phyloP scores from a whole-genome alignment of 768 basidiomycete species.

The Leccinum fibrillosum region DNA sequence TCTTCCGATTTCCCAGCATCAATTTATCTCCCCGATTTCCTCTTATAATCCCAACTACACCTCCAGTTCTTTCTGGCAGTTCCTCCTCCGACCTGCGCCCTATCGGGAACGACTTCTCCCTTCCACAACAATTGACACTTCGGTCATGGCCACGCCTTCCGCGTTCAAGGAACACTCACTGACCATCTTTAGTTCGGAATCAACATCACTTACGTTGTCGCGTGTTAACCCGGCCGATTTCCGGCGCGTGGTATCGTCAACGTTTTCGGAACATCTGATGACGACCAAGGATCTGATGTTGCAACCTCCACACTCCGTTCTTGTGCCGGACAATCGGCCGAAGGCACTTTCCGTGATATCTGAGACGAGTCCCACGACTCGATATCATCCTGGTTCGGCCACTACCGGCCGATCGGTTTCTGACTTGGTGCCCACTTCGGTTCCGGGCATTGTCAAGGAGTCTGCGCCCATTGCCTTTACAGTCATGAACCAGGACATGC shows the following conservation, averaged over 20 bases:
- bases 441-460: slow-evolving; percentile 48
- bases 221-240: slow-evolving; percentile 25
- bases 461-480: slow-evolving; percentile 43
- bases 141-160: slow-evolving; percentile 33
- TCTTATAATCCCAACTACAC: slow-evolving; percentile 23
- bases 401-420: slow-evolving; percentile 16
- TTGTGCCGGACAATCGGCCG: slow-evolving; percentile 17
- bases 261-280: slow-evolving; percentile 27
- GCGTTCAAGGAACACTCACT: slow-evolving; percentile 49
- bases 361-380: slow-evolving; percentile 9
- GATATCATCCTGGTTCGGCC: slow-evolving; percentile 11
- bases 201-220: slow-evolving; percentile 31
- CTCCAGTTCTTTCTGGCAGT: slow-evolving; percentile 37
- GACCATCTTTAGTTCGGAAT: slow-evolving; percentile 48
- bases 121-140: slow-evolving; percentile 27
- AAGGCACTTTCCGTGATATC: slow-evolving; percentile 32
- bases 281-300: slow-evolving; percentile 37
- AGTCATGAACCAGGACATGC: slow-evolving; percentile 48
- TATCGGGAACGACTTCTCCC: slow-evolving; percentile 37
- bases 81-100: slow-evolving; percentile 38
- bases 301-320: slow-evolving; percentile 29
- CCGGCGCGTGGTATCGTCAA: slow-evolving; percentile 17
- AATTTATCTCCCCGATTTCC: slow-evolving; percentile 13
- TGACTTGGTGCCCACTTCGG: slow-evolving; percentile 37
- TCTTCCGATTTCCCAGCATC: slow-evolving; percentile 18